Base-by-base conservation (phyloP, 148 eudicot species). In the Vaccinium corymbosum region DNA sequence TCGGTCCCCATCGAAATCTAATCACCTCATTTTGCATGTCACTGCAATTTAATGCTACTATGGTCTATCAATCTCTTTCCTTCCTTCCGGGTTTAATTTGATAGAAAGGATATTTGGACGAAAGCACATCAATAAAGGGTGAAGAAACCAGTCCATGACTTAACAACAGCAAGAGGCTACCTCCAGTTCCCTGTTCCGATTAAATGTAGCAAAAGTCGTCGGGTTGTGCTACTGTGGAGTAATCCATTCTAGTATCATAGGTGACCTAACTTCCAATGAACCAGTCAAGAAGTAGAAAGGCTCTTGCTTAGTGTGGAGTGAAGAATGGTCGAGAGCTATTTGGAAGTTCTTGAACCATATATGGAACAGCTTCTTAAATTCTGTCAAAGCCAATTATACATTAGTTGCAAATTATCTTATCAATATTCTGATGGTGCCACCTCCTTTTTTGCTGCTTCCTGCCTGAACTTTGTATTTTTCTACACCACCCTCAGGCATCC, bases 401-500 rank as follows among this genome's bases (percentile, higher is more conserved):
- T 0, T 16, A 3, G 64, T 13, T 80, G 82, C 1, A 19, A 57
- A 35, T 38, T 22, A 17, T 17, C 50, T 10, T n/a, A 38, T 29
- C 14, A 38, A 70, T 48, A 49, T 83, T 55, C 49, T n/a, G 6
- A n/a, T 12, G 52, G 35, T 56, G 76, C 53, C 20, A 27, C 78
- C 25, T 74, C 5, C 6, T 17, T 76, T 64, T 62, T 81, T 61
- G 76, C 4, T 1, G 10, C 8, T 27, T 66, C 57, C 35, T 53
- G 16, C 22, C 72, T 15, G 32, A 82, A 35, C 50, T 82, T 81
- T 11, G 53, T 50, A 15, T 38, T 51, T 86, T 71, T n/a, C 52
- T 9, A 46, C 35, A 7, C 76, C 35, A 16, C 27, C 38, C 20
- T 56, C 50, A 7, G 20, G 29, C 81, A 10, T 79, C 46, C 80